Evolutionary conservation across 306 rosid genomes (phyloP), one percentile per base, ranked within the genome.

Genomic region (Vigna trinervia): DNA sequence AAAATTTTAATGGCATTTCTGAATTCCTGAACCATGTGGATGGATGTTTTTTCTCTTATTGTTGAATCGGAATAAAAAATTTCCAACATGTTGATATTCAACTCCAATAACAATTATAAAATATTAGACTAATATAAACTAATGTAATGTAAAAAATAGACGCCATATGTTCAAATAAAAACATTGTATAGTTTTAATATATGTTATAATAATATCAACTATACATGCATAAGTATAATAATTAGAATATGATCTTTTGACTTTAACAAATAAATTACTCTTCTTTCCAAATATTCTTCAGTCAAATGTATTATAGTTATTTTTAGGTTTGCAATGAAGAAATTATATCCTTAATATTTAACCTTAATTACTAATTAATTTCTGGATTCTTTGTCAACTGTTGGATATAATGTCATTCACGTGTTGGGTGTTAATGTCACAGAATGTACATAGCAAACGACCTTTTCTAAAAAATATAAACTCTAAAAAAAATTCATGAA

Each of bases 321-420:
- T 34, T 53, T 36, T 71, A 34, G 51, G 51, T 72, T 45, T 60
- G 56, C 3, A 26, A 45, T 45, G 41, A 14, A 45, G 26, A 15
- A 14, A 26, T 59, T 10, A 4, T 60, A 59, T 26, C 58, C 17
- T 13, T n/a, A 59, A 59, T 58, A 15, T 51, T 15, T 19, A 2
- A 7, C 38, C 46, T 71, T 8, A 45, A 14, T 43, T 58, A 60
- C 19, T 61, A 47, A 19, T 60, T 19, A 61, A 17, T 48, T 59
- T 28, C 39, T 59, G 46, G 51, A 61, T 75, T 75, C 38, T 12
- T 22, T 13, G 50, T 69, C 75, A 69, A 69, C 36, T 6, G 13
- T 9, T 14, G 8, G 4, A 13, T 26, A 46, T 60, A 51, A 20
- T 47, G 43, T 13, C 43, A 3, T 23, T 78, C 69, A 66, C 83